These are phyloP conservation scores for Phyllosticta paracitricarpa DNA, from an alignment of 2,329 filamentous ascomycete species.

Conservation along the genomic window DNA sequence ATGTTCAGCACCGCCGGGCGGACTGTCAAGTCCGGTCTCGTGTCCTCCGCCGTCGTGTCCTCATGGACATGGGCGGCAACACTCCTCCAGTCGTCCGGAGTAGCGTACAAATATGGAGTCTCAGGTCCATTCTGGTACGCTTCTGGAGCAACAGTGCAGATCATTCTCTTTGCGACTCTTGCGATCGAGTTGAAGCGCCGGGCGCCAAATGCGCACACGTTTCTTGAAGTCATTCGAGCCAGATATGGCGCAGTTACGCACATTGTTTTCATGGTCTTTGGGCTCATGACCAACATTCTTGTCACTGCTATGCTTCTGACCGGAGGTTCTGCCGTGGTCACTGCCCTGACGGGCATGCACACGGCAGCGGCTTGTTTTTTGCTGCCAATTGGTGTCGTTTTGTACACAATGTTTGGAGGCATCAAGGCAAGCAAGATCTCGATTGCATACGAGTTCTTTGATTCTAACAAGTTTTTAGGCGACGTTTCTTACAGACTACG, in stretches of 20 bases:
- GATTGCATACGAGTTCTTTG: background rate
- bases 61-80: slow-evolving; percentile 92
- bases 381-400: slow-evolving; percentile 67
- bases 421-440: slow-evolving; percentile 70
- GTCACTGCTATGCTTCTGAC: slow-evolving; percentile 85
- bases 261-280: slow-evolving; percentile 44
- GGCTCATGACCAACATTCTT: slow-evolving; percentile 51
- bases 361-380: slow-evolving; percentile 78
- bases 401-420: slow-evolving; percentile 66
- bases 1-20: slow-evolving; percentile 86
- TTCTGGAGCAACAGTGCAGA: slow-evolving; percentile 40
- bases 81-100: slow-evolving; percentile 66
- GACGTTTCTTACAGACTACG: slow-evolving; percentile 83
- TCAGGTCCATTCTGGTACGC: slow-evolving; percentile 59
- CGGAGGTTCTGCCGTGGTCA: slow-evolving; percentile 62
- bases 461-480: slow-evolving; percentile 9
- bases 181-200: slow-evolving; percentile 83
- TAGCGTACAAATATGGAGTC: slow-evolving; percentile 69
- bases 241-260: slow-evolving; percentile 68
- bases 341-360: slow-evolving; percentile 59
- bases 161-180: slow-evolving; percentile 80
- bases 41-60: slow-evolving; percentile 81
- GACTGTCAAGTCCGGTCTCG: slow-evolving; percentile 79
- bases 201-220: slow-evolving; percentile 77
- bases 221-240: slow-evolving; percentile 72